Evolutionary conservation across 1,284 basidiomycete genomes (phyloP).

Genomic region (Phellopilus nigrolimitatus): DNA sequence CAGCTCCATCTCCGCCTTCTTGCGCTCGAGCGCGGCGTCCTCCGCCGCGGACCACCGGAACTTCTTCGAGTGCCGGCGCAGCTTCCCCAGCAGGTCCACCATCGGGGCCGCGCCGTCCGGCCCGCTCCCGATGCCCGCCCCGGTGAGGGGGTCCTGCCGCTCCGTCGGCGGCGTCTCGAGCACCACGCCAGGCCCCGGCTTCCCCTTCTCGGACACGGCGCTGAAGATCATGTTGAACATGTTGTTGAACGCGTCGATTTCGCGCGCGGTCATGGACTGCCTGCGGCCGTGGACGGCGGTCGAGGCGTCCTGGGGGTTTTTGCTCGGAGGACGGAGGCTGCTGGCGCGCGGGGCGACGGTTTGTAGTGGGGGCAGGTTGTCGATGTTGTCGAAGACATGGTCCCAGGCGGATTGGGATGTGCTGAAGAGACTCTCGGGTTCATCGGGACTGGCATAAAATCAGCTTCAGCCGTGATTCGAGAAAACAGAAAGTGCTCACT

Average conservation of each 20-base stretch:
- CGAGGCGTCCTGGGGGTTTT: constrained; percentile 15
- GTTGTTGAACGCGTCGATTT: constrained; percentile 59
- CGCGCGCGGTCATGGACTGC: constrained; percentile 62
- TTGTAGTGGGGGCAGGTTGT: constrained; percentile 27
- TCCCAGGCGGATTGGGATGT: constrained; percentile 46
- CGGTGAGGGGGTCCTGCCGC: constrained; percentile 14
- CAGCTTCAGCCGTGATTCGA: not conserved
- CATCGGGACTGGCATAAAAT: not conserved
- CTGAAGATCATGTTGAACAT: constrained; percentile 72
- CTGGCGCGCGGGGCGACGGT: constrained; percentile 20
- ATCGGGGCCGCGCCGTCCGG: constrained; percentile 24
- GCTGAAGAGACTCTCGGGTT: constrained; percentile 10
- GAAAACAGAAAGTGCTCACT: not conserved
- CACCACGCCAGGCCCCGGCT: constrained; percentile 21
- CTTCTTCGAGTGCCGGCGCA: constrained; percentile 45
- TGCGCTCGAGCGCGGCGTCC: constrained; percentile 55
- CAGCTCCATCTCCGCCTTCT: constrained; percentile 70
- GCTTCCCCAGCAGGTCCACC: constrained; percentile 40
- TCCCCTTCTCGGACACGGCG: constrained; percentile 39
- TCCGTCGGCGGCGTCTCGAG: constrained; percentile 21
- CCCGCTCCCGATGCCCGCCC: constrained; percentile 27
- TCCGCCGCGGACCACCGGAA: constrained; percentile 47
- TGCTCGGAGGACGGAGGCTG: constrained; percentile 4
- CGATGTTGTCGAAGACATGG: constrained; percentile 45
- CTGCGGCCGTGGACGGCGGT: constrained; percentile 32